phyloP scores from a whole-genome alignment of 768 basidiomycete genomes.

The Russula foetens region DNA sequence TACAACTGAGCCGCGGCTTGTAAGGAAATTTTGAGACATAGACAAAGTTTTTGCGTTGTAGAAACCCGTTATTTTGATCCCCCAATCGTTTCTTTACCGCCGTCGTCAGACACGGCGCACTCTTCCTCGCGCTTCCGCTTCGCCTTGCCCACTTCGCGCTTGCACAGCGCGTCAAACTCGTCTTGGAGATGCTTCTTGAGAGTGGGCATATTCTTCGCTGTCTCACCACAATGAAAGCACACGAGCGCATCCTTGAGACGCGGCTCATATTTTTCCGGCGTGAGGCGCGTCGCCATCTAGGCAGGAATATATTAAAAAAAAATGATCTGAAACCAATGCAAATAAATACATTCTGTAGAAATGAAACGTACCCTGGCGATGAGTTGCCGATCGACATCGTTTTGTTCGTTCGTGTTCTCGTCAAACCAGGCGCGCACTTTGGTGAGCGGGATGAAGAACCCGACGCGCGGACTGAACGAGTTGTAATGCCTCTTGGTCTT shows the following conservation, averaged over 20 bases:
- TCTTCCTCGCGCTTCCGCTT: constrained; percentile 6
- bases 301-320: no score
- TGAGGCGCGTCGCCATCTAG: constrained; percentile 44
- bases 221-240: constrained; percentile 63
- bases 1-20: background rate
- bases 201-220: constrained; percentile 62
- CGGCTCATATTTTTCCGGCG: constrained; percentile 47
- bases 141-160: constrained; percentile 9
- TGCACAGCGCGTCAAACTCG: constrained; percentile 46
- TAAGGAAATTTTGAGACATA: constrained; percentile 1
- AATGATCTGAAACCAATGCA: background rate
- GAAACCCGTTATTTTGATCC: no score
- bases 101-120: background rate
- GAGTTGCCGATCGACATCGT: constrained; percentile 34
- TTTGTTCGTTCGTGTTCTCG: no score
- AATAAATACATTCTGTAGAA: constrained; percentile 19
- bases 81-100: background rate
- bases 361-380: constrained; percentile 42
- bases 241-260: constrained; percentile 57
- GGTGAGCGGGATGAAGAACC: constrained; percentile 73
- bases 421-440: constrained; percentile 74
- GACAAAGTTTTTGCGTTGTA: background rate
- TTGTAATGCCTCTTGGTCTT: constrained; percentile 91
- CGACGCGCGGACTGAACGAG: constrained; percentile 76
- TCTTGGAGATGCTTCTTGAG: constrained; percentile 69